Base-by-base conservation (phyloP, 208 protist species). In the Tritrichomonas foetus region DNA sequence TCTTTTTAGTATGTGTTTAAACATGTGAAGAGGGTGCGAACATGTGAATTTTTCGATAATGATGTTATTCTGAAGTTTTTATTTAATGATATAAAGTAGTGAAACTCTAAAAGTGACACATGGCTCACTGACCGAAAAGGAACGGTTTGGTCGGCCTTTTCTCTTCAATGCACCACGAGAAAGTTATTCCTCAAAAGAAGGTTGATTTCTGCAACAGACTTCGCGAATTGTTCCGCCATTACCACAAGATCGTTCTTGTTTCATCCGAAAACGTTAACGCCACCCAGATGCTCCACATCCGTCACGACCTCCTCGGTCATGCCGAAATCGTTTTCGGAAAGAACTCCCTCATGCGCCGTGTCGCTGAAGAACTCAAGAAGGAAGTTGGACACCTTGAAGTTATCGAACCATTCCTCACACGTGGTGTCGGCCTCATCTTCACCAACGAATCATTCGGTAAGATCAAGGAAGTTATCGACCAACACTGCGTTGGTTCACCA, bases 401-500 rank as follows among this genome's bases (percentile, higher is more conserved):
- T 25, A 9, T 64, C 20, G 55, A 64, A 64, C 9, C 9, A 20
- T 20, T 25, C 20, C 55, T 64, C 20, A 64, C 55, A 64, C 9
- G 20, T 64, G 55, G 55, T 64, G 55, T 20, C 20, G 55, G 55
- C 9, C 55, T 64, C 20, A 64, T 64, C 55, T 64, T 64, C 55
- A 64, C 55, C 9, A 64, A 64, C 20, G 55, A 20, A 64, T 64
- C 55, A 64, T 64, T 64, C 55, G 20, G 20, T 9, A 20, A 9
- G 20, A 64, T 64, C 55, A 64, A 64, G 20, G 55, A 64, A 64
- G 55, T 20, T 20, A 25, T 64, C 13, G 55, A 25, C 20, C 55
- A 64, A 20, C 55, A 25, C 13, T 20, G 20, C 9, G 20, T 9
- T 20, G 13, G 55, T 9, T 9, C 95, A 97, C 96, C n/a, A n/a